Conservation (phyloP, 192 early-diverging fungal genomes). For the Backusella tuberculispora region DNA sequence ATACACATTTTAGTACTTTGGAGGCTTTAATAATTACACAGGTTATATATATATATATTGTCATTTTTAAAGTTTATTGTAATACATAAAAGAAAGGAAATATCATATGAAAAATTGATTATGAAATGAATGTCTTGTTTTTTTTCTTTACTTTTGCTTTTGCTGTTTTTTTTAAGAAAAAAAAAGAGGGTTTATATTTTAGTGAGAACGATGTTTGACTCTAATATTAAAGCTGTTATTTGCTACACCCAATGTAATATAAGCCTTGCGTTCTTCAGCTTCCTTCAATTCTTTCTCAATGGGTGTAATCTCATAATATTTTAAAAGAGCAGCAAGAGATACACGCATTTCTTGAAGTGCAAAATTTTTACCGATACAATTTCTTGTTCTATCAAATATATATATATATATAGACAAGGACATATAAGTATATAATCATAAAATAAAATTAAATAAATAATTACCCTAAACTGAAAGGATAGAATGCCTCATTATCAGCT, state of each 20-base stretch:
- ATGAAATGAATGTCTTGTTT: too few species aligned
- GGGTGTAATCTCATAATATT: constrained; percentile 45
- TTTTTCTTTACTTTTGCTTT: too few species aligned
- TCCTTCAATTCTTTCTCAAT: constrained; percentile 61
- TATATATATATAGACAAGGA: not conserved
- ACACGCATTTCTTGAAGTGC: constrained; percentile 57
- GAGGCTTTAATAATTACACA: too few species aligned
- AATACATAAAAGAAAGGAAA: too few species aligned
- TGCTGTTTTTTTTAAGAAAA: too few species aligned
- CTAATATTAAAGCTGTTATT: constrained; percentile 22
- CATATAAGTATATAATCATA: too few species aligned
- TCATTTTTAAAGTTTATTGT: too few species aligned
- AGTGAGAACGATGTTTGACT: not conserved
- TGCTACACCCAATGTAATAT: constrained; percentile 24
- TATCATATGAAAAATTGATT: too few species aligned
- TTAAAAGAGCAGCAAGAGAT: constrained; percentile 46
- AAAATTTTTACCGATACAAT: constrained; percentile 59
- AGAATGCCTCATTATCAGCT: constrained; percentile 48
- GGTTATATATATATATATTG: too few species aligned
- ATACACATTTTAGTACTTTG: too few species aligned
- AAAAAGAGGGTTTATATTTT: too few species aligned
- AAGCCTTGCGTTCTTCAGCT: constrained; percentile 53
- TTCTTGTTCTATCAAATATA: constrained; percentile 35
- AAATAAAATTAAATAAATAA: too few species aligned
- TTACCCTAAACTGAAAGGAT: constrained; percentile 53